Base-by-base conservation (phyloP, 345 rosid genomes). In the Noccaea bulbosa region DNA sequence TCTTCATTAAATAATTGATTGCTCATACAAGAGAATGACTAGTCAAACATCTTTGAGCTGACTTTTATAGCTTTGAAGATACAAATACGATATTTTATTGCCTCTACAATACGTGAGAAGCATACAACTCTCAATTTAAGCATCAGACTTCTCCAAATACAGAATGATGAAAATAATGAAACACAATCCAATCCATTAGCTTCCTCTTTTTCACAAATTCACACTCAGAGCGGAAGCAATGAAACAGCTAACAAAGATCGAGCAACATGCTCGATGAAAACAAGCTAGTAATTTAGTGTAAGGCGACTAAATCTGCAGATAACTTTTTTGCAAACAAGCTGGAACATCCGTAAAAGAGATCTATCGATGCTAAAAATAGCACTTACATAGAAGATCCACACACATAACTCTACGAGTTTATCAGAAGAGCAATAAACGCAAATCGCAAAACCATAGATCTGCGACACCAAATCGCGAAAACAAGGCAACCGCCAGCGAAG, bases 371-470 rank as follows among this genome's bases (percentile, higher is more conserved):
- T 64, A 58, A 73, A 76, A 68, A 67, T 61, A 76, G 70, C 73
- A 78, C 85, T 74, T 76, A 83, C 93, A 81, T 5, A 82, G 73
- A 80, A 79, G 82, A 75, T 82, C 86, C 35, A 82, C 78, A 70
- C 82, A 82, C 88, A 82, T 86, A 62, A 78, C 76, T 66, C 39
- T 45, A 68, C 77, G 38, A 75, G 59, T 55, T 47, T 30, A 68
- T 62, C 52, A 39, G 8, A 60, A 55, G 35, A 74, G 73, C 79
- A 59, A 77, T 76, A 68, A 62, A 60, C 71, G 49, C 60, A 34
- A 79, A 41, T 40, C 39, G 66, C 33, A 22, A 60, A 74, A 74
- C 44, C 70, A 57, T 64, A 65, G 75, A 78, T 79, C 78, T 64
- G 57, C 70, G 22, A 77, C 79, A 75, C 74, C 75, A 50, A 65